These are phyloP conservation scores for Mortierella sp. DNA, from an alignment of 371 early-diverging fungal species.

Conservation along the genomic window DNA sequence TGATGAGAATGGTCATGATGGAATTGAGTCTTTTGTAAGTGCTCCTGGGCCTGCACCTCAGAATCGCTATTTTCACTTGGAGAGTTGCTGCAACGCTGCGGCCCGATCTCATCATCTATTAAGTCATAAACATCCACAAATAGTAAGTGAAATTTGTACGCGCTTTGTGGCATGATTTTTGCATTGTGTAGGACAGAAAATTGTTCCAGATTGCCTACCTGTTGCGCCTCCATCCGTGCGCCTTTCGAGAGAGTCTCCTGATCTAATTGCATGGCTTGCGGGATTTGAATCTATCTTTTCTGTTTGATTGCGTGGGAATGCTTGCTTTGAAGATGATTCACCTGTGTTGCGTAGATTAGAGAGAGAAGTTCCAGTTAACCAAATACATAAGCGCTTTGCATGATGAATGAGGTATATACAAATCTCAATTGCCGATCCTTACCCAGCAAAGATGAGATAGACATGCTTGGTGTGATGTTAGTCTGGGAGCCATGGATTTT, in stretches of 20 bases:
- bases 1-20: background rate
- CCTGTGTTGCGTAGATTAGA: slow-evolving; percentile 14
- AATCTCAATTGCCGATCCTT: slow-evolving; percentile 8
- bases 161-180: slow-evolving; percentile 6
- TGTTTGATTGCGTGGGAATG: slow-evolving; percentile 12
- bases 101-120: slow-evolving; percentile 10
- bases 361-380: background rate
- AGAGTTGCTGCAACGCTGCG: slow-evolving; percentile 8
- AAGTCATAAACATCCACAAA: background rate
- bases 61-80: background rate
- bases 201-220: slow-evolving; percentile 10
- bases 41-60: too few species aligned
- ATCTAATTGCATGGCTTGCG: slow-evolving; percentile 16
- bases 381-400: too few species aligned
- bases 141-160: background rate
- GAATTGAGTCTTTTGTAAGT: background rate
- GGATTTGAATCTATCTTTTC: slow-evolving; percentile 15
- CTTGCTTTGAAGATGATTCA: slow-evolving; percentile 12
- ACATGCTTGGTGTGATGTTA: slow-evolving; percentile 33
- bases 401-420: background rate
- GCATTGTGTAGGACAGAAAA: background rate
- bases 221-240: background rate
- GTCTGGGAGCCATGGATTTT: background rate
- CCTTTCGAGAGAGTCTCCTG: slow-evolving; percentile 18
- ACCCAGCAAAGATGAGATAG: slow-evolving; percentile 52